These are phyloP conservation scores for Cercospora sojina DNA, from an alignment of 2,329 filamentous ascomycete species.

Conservation along the genomic window DNA sequence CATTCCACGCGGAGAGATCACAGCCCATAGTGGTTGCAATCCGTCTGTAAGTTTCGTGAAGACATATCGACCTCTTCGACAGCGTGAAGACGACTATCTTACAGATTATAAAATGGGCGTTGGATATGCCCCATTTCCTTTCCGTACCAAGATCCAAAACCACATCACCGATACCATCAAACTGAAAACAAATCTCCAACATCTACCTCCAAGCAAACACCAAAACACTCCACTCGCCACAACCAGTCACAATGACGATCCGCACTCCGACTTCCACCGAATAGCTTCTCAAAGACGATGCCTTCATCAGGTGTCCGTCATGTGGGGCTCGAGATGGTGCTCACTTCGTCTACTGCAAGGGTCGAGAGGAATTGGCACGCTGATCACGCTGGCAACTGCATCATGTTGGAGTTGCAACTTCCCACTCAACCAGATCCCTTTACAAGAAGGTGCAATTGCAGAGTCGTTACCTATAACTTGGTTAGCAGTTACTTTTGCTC, in stretches of 20 bases:
- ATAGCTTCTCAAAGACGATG: slow-evolving; percentile 8
- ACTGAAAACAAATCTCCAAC: not conserved
- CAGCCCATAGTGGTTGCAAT: not conserved
- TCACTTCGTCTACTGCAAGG: slow-evolving; percentile 10
- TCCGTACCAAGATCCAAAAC: not conserved
- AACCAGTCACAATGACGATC: not conserved
- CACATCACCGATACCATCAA: not conserved
- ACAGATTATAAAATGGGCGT: not conserved
- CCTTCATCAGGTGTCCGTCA: slow-evolving; percentile 9
- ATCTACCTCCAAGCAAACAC: not conserved
- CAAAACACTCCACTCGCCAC: not conserved
- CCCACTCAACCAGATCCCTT: too few species aligned
- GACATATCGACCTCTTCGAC: not conserved
- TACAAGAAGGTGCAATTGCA: too few species aligned
- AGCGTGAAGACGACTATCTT: not conserved
- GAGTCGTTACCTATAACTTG: too few species aligned
- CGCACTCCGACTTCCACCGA: not conserved
- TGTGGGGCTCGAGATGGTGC: slow-evolving; percentile 10
- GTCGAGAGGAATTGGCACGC: not conserved
- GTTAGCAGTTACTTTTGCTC: too few species aligned
- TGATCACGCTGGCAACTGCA: not conserved
- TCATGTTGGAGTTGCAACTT: too few species aligned
- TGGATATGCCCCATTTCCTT: not conserved
- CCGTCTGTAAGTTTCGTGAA: not conserved
- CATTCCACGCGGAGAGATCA: not conserved